Conservation (phyloP, 768 basidiomycete species). For the Clitopilus hobsonii region DNA sequence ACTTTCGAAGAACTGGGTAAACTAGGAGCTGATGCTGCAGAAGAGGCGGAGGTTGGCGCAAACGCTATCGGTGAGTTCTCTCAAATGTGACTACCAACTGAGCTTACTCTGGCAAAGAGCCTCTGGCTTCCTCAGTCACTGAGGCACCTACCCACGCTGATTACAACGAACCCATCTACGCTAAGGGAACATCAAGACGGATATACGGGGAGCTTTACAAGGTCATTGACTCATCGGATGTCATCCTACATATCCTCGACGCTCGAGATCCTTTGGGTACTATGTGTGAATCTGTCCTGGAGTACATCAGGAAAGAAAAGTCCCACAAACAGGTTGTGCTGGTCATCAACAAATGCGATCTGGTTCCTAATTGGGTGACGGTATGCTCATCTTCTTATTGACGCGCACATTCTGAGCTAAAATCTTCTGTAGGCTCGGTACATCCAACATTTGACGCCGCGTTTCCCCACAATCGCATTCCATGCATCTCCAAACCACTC, state of each 20-base stretch:
- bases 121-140: slow-evolving; percentile 41
- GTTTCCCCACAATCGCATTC: slow-evolving; percentile 95
- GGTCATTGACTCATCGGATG: slow-evolving; percentile 98
- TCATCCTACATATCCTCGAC: slow-evolving; percentile 92
- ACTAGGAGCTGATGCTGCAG: slow-evolving; percentile 49
- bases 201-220: slow-evolving; percentile 99
- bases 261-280: slow-evolving; percentile 95
- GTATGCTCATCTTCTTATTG: slow-evolving; percentile 43
- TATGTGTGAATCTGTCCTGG: slow-evolving; percentile 89
- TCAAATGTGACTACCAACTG: too few relatives aligned
- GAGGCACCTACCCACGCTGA: slow-evolving; percentile 69
- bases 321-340: slow-evolving; percentile 96
- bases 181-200: slow-evolving; percentile 91
- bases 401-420: slow-evolving; percentile 3
- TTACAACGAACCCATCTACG: slow-evolving; percentile 85
- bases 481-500: slow-evolving; percentile 99
- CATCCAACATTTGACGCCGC: slow-evolving; percentile 90
- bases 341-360: slow-evolving; percentile 96
- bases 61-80: slow-evolving; percentile 21
- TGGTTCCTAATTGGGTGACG: slow-evolving; percentile 98
- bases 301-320: slow-evolving; percentile 94
- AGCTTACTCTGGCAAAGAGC: too few relatives aligned
- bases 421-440: slow-evolving; percentile 70
- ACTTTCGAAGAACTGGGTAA: slow-evolving; percentile 88
- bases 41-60: slow-evolving; percentile 44